A percentile compares a stretch with the other conserved stretches of the same genome.
Conservation (phyloP, 305 asterid species). For the Petunia hybrid region DNA sequence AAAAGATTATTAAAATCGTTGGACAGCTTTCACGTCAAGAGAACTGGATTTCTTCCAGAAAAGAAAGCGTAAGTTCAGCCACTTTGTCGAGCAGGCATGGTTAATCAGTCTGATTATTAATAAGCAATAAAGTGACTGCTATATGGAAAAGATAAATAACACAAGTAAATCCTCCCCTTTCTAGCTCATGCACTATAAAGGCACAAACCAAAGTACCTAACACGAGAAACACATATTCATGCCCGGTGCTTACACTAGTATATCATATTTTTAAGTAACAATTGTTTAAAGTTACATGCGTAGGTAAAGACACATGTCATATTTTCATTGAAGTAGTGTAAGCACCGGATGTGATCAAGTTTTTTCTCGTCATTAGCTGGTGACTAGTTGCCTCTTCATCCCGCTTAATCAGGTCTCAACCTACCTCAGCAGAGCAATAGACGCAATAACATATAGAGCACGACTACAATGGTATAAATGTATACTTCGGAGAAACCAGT, state of each 20-base stretch:
- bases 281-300: no score
- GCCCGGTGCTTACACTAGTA: not conserved
- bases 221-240: not conserved
- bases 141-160: not conserved
- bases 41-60: not conserved
- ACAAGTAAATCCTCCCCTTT: conserved; percentile 21
- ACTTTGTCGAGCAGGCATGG: not conserved
- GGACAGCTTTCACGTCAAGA: no score
- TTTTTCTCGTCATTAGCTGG: not conserved
- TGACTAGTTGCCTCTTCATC: conserved; percentile 12
- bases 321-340: not conserved
- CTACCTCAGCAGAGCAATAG: not conserved
- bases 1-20: no score
- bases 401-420: conserved; percentile 24
- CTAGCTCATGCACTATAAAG: not conserved
- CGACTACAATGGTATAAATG: not conserved
- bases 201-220: not conserved
- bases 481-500: not conserved
- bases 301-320: not conserved
- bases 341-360: not conserved
- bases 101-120: not conserved
- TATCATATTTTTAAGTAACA: no score
- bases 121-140: not conserved
- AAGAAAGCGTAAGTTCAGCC: not conserved
- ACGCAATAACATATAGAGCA: conserved; percentile 3